Percentiles rank a stretch among this genome's conserved stretches.
phyloP scores from a whole-genome alignment of 1,284 basidiomycete species.

The Bondarzewia mesenterica region DNA sequence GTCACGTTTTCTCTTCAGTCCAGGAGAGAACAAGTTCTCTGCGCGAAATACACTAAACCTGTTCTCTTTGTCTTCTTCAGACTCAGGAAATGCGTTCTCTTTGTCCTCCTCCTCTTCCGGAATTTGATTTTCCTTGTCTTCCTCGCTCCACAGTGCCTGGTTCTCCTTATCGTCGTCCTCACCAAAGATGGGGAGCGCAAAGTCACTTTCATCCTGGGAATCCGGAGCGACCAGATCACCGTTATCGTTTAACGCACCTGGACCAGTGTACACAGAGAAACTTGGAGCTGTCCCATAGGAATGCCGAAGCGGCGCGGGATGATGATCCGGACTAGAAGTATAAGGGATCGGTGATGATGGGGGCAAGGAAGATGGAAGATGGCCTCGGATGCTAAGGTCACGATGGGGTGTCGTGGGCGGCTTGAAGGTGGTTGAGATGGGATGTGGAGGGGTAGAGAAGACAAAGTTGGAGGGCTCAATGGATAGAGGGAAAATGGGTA shows the following conservation, averaged over 20 bases:
- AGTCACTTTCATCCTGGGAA: too few species aligned
- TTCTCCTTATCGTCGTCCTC: background rate
- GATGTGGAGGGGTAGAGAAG: slow-evolving; percentile 4
- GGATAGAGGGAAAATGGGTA: background rate
- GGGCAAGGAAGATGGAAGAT: slow-evolving; percentile 6
- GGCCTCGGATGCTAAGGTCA: background rate
- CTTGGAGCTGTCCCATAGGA: background rate
- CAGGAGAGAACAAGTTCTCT: background rate
- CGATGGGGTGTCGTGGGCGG: slow-evolving; percentile 6
- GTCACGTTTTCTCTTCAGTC: background rate
- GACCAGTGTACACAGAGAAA: slow-evolving; percentile 1
- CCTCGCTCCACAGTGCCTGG: background rate
- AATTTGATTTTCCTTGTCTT: background rate
- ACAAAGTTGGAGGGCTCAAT: background rate
- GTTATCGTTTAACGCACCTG: background rate
- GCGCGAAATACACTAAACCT: background rate
- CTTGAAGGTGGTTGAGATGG: slow-evolving; percentile 4
- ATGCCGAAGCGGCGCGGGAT: background rate
- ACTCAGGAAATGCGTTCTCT: slow-evolving; percentile 7
- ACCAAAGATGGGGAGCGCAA: background rate
- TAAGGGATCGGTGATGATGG: slow-evolving; percentile 11
- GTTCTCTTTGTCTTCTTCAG: slow-evolving; percentile 3
- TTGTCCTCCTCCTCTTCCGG: slow-evolving; percentile 4
- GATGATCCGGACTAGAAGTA: slow-evolving; percentile 8
- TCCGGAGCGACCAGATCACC: background rate